Base-by-base conservation (phyloP, 2,329 filamentous ascomycete species). In the Clarireedia sp. region DNA sequence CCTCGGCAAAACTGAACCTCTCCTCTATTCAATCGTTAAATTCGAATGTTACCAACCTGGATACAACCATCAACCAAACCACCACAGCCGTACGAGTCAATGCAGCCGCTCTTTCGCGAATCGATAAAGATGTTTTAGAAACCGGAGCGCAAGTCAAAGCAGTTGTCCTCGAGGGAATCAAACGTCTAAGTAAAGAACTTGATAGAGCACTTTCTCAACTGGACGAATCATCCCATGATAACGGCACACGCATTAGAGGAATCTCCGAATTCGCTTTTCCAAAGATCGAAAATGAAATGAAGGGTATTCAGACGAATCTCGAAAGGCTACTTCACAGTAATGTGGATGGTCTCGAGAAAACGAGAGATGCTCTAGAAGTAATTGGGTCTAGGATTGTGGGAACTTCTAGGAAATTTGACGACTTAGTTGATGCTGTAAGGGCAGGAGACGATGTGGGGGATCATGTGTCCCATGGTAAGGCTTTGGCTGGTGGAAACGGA, bases 111-210 rank as follows among this genome's bases (percentile, higher is more conserved):
- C 60, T 63, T 26, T 59, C 62, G 2, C 57, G 62, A 37, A 58
- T 63, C 33, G 62, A 63, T 23, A 61, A 59, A 45, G 53, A 54
- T 21, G 60, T 63, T 16, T 57, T 63, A 4, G 60, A 62, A 47
- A 61, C 62, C 7, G 55, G 57, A 17, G 59, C 59, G 3, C 60
- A 63, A 45, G 49, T 63, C 1, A 62, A 61, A 55, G 51, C 52
- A 6, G 60, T 60, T 19, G 51, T 63, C 26, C 40, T 52, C 14
- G 55, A 60, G 48, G 57, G 57, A 14, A 56, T 55, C 14, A 29
- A 47, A n/a, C 48, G 59, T 52, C 36, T 59, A 10, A 51, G 38
- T 21, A 51, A 50, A n/a, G 56, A 57, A 16, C 47, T 57, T 19
- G 53, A 55, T 8, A 29, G 45, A 10, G 43, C 57, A 14, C 23